A percentile compares a stretch with the other conserved stretches of the same genome.
Conservation (phyloP, 1,284 basidiomycete genomes). For the Austroboletus rostrupii region DNA sequence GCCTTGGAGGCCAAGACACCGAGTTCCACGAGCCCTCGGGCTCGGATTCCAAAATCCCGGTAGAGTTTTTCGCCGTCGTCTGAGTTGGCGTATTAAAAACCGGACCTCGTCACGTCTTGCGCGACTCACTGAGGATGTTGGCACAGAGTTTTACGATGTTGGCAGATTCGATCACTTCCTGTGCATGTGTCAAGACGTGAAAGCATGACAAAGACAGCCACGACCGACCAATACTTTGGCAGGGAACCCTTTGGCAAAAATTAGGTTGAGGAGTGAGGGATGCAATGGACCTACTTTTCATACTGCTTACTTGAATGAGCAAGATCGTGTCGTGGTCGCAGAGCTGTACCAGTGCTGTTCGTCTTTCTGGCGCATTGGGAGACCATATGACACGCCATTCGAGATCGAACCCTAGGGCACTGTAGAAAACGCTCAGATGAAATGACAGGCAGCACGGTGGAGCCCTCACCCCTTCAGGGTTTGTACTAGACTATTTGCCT, state of each 20-base stretch:
- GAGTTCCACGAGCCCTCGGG: constrained; percentile 53
- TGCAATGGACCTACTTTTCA: constrained; percentile 40
- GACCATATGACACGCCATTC: constrained; percentile 51
- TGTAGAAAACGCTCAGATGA: constrained; percentile 16
- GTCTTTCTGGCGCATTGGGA: constrained; percentile 30
- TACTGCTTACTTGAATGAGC: constrained; percentile 53
- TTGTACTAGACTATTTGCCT: constrained; percentile 41
- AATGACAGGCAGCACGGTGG: too few species aligned
- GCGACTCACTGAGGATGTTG: constrained; percentile 52
- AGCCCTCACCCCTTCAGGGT: constrained; percentile 36
- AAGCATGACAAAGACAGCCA: background rate
- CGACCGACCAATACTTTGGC: constrained; percentile 34
- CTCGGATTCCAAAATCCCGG: constrained; percentile 53
- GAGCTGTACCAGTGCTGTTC: constrained; percentile 52
- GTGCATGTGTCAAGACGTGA: background rate
- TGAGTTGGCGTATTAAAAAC: constrained; percentile 18
- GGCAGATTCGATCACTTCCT: constrained; percentile 49
- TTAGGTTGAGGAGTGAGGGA: background rate
- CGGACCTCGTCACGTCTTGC: too few species aligned
- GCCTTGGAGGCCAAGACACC: constrained; percentile 46
- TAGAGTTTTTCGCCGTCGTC: constrained; percentile 62
- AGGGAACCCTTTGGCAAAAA: constrained; percentile 37
- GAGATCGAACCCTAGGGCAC: constrained; percentile 57
- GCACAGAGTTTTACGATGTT: constrained; percentile 52
- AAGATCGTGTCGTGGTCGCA: constrained; percentile 45